phyloP scores from a whole-genome alignment of 1,284 basidiomycete species.

The Microbotryomycetes sp. region DNA sequence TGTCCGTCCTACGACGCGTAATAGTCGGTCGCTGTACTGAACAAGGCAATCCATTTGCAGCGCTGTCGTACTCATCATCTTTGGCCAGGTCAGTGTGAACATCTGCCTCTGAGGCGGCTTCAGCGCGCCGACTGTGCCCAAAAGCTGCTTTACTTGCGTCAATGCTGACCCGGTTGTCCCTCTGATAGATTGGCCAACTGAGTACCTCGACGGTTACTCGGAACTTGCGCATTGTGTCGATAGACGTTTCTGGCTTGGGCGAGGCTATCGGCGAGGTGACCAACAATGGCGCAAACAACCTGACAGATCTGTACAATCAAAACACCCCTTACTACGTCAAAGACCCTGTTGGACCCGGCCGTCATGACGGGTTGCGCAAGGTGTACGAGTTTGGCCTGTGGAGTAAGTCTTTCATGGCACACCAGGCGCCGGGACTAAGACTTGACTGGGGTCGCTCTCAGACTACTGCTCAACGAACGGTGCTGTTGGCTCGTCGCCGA shows the following conservation, averaged over 20 bases:
- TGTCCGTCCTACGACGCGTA: background rate
- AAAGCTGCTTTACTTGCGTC: background rate
- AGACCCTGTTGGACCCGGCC: background rate
- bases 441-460: background rate
- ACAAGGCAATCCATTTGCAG: background rate
- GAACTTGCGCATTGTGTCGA: constrained; percentile 28
- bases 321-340: background rate
- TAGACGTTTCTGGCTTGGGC: constrained; percentile 27
- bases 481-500: constrained; percentile 1
- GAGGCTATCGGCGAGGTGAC: constrained; percentile 7
- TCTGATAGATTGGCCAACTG: constrained; percentile 15
- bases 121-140: too few species aligned
- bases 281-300: background rate
- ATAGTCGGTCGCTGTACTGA: background rate
- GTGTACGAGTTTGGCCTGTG: constrained; percentile 31
- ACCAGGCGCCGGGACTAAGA: background rate
- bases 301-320: constrained; percentile 7
- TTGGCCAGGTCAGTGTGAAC: constrained; percentile 12
- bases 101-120: too few species aligned
- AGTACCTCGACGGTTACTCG: constrained; percentile 20
- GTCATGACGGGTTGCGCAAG: constrained; percentile 25
- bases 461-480: constrained; percentile 26
- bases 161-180: background rate
- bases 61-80: constrained; percentile 22
- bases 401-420: background rate